Evolutionary conservation across 192 early-diverging fungal species (phyloP).

Genomic region (Linnemannia zychae): DNA sequence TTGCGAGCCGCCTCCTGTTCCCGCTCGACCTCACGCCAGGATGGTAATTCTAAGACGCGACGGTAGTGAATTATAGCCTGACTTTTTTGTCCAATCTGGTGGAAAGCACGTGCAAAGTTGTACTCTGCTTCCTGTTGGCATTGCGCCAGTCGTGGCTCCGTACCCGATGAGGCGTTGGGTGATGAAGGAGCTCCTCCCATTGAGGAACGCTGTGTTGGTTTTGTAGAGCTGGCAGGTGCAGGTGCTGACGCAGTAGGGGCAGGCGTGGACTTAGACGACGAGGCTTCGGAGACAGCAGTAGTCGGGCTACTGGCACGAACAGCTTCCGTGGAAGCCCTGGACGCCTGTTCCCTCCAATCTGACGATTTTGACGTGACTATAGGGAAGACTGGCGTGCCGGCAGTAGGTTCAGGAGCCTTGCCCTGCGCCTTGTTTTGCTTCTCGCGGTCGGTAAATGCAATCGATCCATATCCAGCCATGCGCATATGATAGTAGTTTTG

Average conservation of each 20-base stretch:
- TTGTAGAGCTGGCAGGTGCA: not conserved
- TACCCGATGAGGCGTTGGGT: not conserved
- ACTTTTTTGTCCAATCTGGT: slow-evolving; percentile 86
- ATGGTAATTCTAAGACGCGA: slow-evolving; percentile 74
- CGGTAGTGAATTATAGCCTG: slow-evolving; percentile 91
- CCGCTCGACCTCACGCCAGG: slow-evolving; percentile 40
- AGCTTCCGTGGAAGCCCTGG: slow-evolving; percentile 11
- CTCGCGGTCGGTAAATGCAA: slow-evolving; percentile 24
- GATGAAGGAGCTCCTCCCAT: not conserved
- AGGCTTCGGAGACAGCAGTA: not conserved
- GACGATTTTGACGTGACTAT: slow-evolving; percentile 4
- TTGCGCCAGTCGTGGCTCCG: slow-evolving; percentile 9
- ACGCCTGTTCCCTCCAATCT: slow-evolving; percentile 18
- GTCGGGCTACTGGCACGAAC: not conserved
- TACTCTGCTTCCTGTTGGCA: slow-evolving; percentile 77
- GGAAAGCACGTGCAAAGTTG: slow-evolving; percentile 92
- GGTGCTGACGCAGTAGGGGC: not conserved
- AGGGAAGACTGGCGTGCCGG: not conserved
- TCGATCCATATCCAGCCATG: slow-evolving; percentile 22
- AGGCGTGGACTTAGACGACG: not conserved
- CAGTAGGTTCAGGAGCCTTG: not conserved
- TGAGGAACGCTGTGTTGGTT: not conserved
- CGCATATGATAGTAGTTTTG: slow-evolving; percentile 49
- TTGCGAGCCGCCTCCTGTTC: slow-evolving; percentile 22
- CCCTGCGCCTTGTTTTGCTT: slow-evolving; percentile 17